Base-by-base conservation (phyloP, 352 stramenopile species). In the Hyaloperonospora brassicae region DNA sequence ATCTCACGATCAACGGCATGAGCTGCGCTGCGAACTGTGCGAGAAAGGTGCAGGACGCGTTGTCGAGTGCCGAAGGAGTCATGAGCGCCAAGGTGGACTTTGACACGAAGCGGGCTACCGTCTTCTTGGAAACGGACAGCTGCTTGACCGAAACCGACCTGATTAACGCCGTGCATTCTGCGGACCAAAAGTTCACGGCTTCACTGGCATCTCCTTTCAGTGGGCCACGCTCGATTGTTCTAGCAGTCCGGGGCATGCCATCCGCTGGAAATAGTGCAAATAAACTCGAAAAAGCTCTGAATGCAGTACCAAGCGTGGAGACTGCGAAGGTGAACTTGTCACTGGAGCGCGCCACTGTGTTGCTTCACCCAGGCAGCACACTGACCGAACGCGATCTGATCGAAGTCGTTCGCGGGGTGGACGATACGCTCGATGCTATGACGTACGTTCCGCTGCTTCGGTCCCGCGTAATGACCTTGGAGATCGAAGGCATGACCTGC, bases 51-150 rank as follows among this genome's bases (percentile, higher is more conserved):
- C 72, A 94, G 44, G 42, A 58, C 9, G 78, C 78, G n/a, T 49
- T 94, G n/a, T 82, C 64, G 45, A 63, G 66, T 14, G 64, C 67
- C 0, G 54, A 65, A 7, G 84, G 84, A 11, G 84, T 94, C n/a
- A 78, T 87, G 24, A 87, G 66, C 23, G 84, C 82, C 23, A 87
- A 79, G 25, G 81, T 94, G 24, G 78, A 92, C 58, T 91, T 92
- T 49, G 54, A 71, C 14, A 80, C 70, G 44, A 87, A 86, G 53
- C 70, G 76, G n/a, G 81, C 76, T 8, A 87, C 81, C 4, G 68
- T 94, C 39, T 87, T 87, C 51, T 61, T 92, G 34, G 78, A 90
- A 49, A 80, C 76, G 4, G 72, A 62, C 5, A 90, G 83, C 39
- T 74, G 78, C 21, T 38, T 90, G 24, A 82, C 72, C 12, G 80